Conservation (phyloP, 2,329 filamentous ascomycete species). For the Curvularia lunata region DNA sequence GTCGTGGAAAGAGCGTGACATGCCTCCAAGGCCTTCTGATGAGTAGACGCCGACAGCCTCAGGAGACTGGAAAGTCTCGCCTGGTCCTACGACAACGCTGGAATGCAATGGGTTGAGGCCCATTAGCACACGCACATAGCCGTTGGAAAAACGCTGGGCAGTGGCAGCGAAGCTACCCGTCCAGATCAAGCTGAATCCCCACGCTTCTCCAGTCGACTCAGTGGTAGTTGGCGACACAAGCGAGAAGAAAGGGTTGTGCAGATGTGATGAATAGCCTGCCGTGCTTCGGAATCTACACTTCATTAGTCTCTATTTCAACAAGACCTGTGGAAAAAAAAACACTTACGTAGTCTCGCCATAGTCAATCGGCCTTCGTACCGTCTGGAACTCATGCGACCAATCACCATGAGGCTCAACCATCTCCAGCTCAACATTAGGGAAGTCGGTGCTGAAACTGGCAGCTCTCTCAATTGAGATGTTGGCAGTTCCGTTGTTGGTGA, state of each 20-base stretch:
- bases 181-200: conserved; percentile 70
- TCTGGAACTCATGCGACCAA: conserved; percentile 66
- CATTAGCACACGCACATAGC: conserved; percentile 64
- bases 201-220: conserved; percentile 66
- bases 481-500: conserved; percentile 64
- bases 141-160: conserved; percentile 68
- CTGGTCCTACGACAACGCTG: conserved; percentile 63
- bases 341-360: conserved; percentile 56
- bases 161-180: conserved; percentile 67
- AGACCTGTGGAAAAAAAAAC: background rate
- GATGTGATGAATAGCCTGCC: conserved; percentile 67
- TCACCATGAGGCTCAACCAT: conserved; percentile 69
- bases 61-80: conserved; percentile 65
- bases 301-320: conserved; percentile 8
- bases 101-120: conserved; percentile 68
- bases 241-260: conserved; percentile 69
- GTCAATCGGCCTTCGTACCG: conserved; percentile 61
- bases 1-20: conserved; percentile 67
- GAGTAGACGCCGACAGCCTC: conserved; percentile 70
- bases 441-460: conserved; percentile 67
- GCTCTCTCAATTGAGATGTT: conserved; percentile 63
- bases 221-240: conserved; percentile 64
- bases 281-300: conserved; percentile 63
- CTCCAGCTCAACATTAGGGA: conserved; percentile 66
- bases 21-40: conserved; percentile 62